Percentiles rank a stretch among this genome's conserved stretches.
Conservation (phyloP, 306 rosid species). For the Gynostemma pentaphyllum region DNA sequence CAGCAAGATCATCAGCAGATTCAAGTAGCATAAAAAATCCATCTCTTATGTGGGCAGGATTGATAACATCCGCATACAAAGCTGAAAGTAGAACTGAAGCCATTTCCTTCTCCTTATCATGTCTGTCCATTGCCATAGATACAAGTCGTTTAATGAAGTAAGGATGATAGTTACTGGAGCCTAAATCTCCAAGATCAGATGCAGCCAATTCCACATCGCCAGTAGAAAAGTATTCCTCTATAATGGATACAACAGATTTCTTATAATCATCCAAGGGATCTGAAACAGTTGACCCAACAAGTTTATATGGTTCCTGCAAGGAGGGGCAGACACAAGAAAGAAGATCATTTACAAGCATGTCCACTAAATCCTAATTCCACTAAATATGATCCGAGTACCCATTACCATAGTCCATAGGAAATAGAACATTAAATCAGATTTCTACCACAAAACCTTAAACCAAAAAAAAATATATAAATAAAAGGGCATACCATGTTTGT, state of each 20-base stretch:
- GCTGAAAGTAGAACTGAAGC: conserved; percentile 94
- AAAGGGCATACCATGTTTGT: neutral
- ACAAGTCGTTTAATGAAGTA: conserved; percentile 88
- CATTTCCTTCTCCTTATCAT: conserved; percentile 98
- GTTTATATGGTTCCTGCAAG: conserved; percentile 86
- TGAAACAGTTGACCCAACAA: conserved; percentile 65
- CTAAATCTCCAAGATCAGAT: conserved; percentile 82
- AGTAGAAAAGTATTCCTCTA: conserved; percentile 86
- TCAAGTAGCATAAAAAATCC: conserved; percentile 90
- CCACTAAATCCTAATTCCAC: neutral
- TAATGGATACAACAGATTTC: conserved; percentile 67
- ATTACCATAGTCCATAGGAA: neutral
- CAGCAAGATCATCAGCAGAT: conserved; percentile 94
- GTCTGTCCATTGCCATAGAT: conserved; percentile 95
- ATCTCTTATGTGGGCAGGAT: conserved; percentile 81
- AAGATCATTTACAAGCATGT: neutral
- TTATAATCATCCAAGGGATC: conserved; percentile 91
- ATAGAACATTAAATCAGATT: neutral
- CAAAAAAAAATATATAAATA: neutral
- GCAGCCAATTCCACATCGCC: conserved; percentile 76
- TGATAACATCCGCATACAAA: conserved; percentile 86
- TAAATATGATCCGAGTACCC: neutral
- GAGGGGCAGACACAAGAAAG: neutral
- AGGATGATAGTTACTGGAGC: conserved; percentile 79
- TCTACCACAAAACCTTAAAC: neutral